Percentiles rank a stretch among this genome's conserved stretches.
phyloP scores from a whole-genome alignment of 2,329 filamentous ascomycete genomes.

The Aureobasidium sp. region DNA sequence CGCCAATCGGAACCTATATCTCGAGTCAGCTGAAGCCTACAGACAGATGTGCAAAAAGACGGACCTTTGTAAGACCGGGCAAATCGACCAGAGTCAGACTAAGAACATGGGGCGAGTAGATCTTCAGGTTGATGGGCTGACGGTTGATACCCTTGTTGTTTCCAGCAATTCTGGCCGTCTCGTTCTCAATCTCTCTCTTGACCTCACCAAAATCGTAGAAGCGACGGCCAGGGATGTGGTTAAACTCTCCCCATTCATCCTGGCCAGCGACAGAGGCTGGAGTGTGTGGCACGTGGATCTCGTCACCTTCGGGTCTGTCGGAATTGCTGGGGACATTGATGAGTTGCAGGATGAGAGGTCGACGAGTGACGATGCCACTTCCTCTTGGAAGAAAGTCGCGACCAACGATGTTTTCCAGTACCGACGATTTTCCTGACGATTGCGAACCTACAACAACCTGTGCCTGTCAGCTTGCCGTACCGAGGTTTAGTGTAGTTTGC shows the following conservation, averaged over 20 bases:
- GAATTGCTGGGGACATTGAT: slow-evolving; percentile 84
- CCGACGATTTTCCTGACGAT: slow-evolving; percentile 96
- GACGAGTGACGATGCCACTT: slow-evolving; percentile 90
- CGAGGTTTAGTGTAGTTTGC: slow-evolving; percentile 25
- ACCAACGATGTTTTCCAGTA: slow-evolving; percentile 97
- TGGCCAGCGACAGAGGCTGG: slow-evolving; percentile 64
- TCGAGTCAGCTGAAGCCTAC: not conserved
- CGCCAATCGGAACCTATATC: slow-evolving; percentile 79
- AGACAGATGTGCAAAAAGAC: not conserved
- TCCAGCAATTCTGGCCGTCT: slow-evolving; percentile 89
- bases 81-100: slow-evolving; percentile 95
- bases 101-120: slow-evolving; percentile 93
- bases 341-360: slow-evolving; percentile 91
- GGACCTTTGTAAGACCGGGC: slow-evolving; percentile 87
- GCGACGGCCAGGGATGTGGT: slow-evolving; percentile 82
- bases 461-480: slow-evolving; percentile 7
- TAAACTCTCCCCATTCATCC: slow-evolving; percentile 87
- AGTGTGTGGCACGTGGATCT: slow-evolving; percentile 64
- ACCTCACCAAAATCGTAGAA: slow-evolving; percentile 91
- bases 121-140: slow-evolving; percentile 95
- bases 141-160: slow-evolving; percentile 98
- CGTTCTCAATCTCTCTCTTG: slow-evolving; percentile 92
- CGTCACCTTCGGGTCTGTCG: slow-evolving; percentile 60
- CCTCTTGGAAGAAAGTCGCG: slow-evolving; percentile 94
- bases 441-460: slow-evolving; percentile 98